Evolutionary conservation across 345 rosid species (phyloP), one percentile per base, ranked within the genome.

Genomic region (Dovyalis caffra): DNA sequence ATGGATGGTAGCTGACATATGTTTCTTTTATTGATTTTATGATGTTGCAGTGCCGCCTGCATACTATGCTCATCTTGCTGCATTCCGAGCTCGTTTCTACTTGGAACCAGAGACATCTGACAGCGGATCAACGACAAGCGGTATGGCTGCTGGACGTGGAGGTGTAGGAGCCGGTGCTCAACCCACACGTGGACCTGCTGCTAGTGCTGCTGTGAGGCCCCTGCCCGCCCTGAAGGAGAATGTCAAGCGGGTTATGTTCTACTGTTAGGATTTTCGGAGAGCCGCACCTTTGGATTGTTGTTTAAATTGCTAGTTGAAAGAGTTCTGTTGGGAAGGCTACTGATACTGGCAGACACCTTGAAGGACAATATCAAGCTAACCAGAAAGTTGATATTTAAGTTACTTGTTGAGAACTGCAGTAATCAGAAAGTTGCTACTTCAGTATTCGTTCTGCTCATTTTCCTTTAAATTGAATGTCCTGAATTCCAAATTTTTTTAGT

Each of bases 21-120:
- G n/a, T 2, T 11, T 10, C 14, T 16, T n/a, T 1, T 8, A 35
- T 10, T 31, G 0, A 7, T 37, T 28, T 64, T 40, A 8, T 70
- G 64, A 37, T 70, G 64, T 45, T 80, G 77, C 87, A 95, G 99
- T 95, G 49, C 99, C 99, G 3, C 99, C 98, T 16, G 99, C 98
- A 1, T 95, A 95, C 64, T 93, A 95, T 76, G 99, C 99, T 1
- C 99, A 95, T 85, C 92, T 95, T 21, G 99, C 98, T 32, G 99
- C 99, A 43, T 95, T 95, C 71, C 86, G 97, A 76, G 99, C 99
- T 58, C 91, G 98, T 26, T 95, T 95, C 87, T 95, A 95, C 74
- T 89, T 93, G 99, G 99, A 95, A 68, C 98, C 99, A 1, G 99
- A 93, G 87, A 88, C 98, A 3, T 93, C 98, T 6, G 99, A 95